A percentile compares a stretch with the other conserved stretches of the same genome.
Evolutionary conservation across 75 land plant genomes (phyloP).

Genomic region (Pseudotsuga menziesii): DNA sequence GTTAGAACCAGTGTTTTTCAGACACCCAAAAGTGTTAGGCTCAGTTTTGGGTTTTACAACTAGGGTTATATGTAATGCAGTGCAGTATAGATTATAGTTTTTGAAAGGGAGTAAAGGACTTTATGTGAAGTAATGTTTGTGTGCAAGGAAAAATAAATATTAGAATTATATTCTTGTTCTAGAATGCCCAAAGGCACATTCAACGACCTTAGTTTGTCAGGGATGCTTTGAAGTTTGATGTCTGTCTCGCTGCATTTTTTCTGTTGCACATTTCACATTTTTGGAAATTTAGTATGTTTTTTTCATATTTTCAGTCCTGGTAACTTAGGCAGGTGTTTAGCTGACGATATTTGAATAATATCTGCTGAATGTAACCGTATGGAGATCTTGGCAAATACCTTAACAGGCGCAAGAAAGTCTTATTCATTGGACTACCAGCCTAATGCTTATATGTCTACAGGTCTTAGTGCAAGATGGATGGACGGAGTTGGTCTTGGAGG

Average conservation of each 20-base stretch:
- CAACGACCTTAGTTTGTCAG: neutral
- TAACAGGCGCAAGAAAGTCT: neutral
- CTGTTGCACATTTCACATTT: too few species aligned
- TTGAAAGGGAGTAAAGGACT: neutral
- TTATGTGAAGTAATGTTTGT: too few species aligned
- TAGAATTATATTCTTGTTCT: neutral
- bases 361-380: neutral
- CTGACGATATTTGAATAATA: neutral
- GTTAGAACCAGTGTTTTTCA: neutral
- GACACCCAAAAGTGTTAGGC: neutral
- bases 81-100: neutral
- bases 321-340: neutral
- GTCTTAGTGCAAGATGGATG: constrained; percentile 35
- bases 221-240: neutral
- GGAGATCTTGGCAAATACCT: neutral
- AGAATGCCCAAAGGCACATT: neutral
- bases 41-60: neutral
- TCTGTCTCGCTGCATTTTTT: neutral
- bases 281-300: neutral
- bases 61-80: neutral
- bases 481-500: constrained; percentile 80
- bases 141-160: too few species aligned
- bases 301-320: neutral
- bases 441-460: neutral
- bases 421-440: neutral